phyloP scores from a whole-genome alignment of 441 rosid genomes.

The Erodium trifolium region DNA sequence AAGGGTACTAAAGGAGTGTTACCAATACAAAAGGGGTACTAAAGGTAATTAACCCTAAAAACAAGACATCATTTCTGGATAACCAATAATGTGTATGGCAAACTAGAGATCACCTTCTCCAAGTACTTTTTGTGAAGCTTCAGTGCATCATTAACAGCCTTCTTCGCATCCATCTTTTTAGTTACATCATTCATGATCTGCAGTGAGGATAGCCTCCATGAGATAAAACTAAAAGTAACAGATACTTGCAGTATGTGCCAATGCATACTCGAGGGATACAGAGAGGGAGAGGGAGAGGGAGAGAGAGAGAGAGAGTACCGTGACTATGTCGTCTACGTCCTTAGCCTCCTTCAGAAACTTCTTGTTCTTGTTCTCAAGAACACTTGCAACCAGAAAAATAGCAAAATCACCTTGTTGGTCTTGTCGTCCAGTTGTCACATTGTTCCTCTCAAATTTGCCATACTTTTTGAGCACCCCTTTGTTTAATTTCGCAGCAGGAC shows the following conservation, averaged over 20 bases:
- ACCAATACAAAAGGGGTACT: too few species aligned
- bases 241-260: background rate
- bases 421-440: constrained; percentile 35
- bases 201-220: background rate
- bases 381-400: constrained; percentile 76
- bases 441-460: constrained; percentile 72
- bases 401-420: constrained; percentile 50
- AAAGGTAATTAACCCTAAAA: too few species aligned
- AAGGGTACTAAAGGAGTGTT: too few species aligned
- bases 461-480: constrained; percentile 53
- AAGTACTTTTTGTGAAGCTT: constrained; percentile 74
- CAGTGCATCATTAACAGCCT: constrained; percentile 66
- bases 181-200: constrained; percentile 72
- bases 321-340: constrained; percentile 79
- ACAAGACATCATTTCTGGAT: too few species aligned
- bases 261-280: background rate
- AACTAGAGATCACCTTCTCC: constrained; percentile 37
- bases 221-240: background rate
- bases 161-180: constrained; percentile 68
- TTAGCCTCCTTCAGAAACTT: constrained; percentile 68
- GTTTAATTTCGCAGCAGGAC: constrained; percentile 17
- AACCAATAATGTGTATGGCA: too few species aligned
- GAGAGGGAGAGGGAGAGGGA: background rate
- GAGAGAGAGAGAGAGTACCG: constrained; percentile 36
- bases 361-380: constrained; percentile 79